phyloP scores from a whole-genome alignment of 2,329 filamentous ascomycete species.

The Nannizziopsis arthrosporioides region DNA sequence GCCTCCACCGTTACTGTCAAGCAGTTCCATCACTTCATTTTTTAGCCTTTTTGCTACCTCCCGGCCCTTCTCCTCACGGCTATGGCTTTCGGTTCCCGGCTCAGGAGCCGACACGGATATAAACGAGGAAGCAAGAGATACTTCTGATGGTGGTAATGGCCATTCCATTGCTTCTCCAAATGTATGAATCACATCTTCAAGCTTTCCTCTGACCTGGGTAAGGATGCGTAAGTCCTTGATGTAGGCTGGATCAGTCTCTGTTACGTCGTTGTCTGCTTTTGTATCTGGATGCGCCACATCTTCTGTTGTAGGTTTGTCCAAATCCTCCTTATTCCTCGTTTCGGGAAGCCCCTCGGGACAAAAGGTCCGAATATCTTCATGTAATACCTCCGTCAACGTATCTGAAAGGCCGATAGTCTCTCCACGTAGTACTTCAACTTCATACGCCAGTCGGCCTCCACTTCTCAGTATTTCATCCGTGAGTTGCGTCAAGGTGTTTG shows the following conservation, averaged over 20 bases:
- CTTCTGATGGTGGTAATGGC: slow-evolving; percentile 75
- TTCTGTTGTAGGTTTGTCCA: slow-evolving; percentile 3
- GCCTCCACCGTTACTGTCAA: slow-evolving; percentile 49
- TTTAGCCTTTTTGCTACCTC: slow-evolving; percentile 59
- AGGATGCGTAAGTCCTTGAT: slow-evolving; percentile 72
- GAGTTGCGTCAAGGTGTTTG: slow-evolving; percentile 69
- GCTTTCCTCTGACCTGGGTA: slow-evolving; percentile 65
- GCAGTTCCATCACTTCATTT: slow-evolving; percentile 57
- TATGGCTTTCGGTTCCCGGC: slow-evolving; percentile 51
- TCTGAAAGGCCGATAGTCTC: slow-evolving; percentile 75
- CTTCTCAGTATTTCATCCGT: slow-evolving; percentile 91
- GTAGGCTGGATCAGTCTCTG: slow-evolving; percentile 47
- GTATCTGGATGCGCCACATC: slow-evolving; percentile 1
- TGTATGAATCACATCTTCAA: slow-evolving; percentile 78
- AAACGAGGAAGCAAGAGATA: slow-evolving; percentile 72
- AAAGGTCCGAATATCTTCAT: slow-evolving; percentile 61
- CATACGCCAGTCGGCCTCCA: slow-evolving; percentile 78
- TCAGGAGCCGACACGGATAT: slow-evolving; percentile 83
- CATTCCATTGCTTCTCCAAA: slow-evolving; percentile 97
- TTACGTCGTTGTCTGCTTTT: not conserved
- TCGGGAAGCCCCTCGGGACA: slow-evolving; percentile 41
- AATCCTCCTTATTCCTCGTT: slow-evolving; percentile 6
- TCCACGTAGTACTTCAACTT: slow-evolving; percentile 85
- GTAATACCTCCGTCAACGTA: slow-evolving; percentile 59
- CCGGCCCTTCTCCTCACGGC: slow-evolving; percentile 75